phyloP scores from a whole-genome alignment of 2,329 filamentous ascomycete species.

The Myotisia sp. region DNA sequence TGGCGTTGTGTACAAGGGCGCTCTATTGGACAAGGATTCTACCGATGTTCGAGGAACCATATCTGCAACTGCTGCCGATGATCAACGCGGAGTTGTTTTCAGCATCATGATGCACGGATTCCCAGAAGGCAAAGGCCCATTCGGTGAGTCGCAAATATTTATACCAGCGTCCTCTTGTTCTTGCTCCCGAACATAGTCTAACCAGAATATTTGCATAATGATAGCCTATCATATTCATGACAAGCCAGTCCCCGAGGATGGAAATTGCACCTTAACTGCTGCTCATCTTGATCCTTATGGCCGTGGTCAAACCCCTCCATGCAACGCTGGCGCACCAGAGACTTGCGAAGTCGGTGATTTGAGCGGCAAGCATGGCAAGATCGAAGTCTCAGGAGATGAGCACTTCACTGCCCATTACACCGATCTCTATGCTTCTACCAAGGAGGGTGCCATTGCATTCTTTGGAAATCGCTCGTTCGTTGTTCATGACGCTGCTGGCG shows the following conservation, averaged over 20 bases:
- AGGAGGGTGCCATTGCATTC: slow-evolving; percentile 30
- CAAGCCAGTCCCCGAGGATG: slow-evolving; percentile 45
- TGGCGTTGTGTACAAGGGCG: slow-evolving; percentile 41
- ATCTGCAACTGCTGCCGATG: slow-evolving; percentile 31
- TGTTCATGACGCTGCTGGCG: slow-evolving; percentile 37
- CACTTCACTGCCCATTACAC: slow-evolving; percentile 25
- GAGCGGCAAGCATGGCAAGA: slow-evolving; percentile 56
- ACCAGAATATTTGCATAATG: neutral
- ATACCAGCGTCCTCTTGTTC: neutral
- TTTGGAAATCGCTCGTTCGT: slow-evolving; percentile 43
- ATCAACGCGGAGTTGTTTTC: slow-evolving; percentile 44
- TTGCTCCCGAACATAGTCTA: neutral
- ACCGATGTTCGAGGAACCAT: slow-evolving; percentile 43
- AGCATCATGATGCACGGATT: slow-evolving; percentile 44
- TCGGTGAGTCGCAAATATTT: slow-evolving; percentile 35
- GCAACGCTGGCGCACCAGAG: slow-evolving; percentile 42
- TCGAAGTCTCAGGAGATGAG: slow-evolving; percentile 31
- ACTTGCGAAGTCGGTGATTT: slow-evolving; percentile 67
- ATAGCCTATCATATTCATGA: slow-evolving; percentile 59
- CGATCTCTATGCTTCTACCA: slow-evolving; percentile 38
- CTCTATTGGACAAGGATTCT: slow-evolving; percentile 40
- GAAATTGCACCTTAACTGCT: slow-evolving; percentile 56
- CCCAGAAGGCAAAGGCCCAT: slow-evolving; percentile 40
- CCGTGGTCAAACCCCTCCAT: slow-evolving; percentile 48
- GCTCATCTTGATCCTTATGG: slow-evolving; percentile 58